Evolutionary conservation across 2,329 filamentous ascomycete species (phyloP).

Genomic region (Amphichorda felina): DNA sequence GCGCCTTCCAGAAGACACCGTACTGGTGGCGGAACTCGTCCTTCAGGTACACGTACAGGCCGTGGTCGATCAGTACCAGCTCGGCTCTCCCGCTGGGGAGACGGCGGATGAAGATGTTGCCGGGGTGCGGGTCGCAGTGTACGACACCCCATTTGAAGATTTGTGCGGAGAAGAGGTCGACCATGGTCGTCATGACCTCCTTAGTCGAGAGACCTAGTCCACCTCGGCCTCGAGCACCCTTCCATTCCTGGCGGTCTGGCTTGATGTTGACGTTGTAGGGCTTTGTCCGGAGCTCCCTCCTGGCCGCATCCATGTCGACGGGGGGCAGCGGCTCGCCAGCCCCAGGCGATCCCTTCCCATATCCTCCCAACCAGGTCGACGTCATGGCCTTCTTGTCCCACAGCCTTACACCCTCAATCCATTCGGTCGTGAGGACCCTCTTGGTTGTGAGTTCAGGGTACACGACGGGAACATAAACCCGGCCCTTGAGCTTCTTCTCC

Average conservation of each 20-base stretch:
- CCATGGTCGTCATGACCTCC: slow-evolving; percentile 92
- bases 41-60: slow-evolving; percentile 86
- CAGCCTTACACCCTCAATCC: slow-evolving; percentile 88
- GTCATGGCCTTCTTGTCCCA: slow-evolving; percentile 85
- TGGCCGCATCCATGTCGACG: slow-evolving; percentile 33
- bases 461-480: slow-evolving; percentile 81
- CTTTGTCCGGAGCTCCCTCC: slow-evolving; percentile 34
- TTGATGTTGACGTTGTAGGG: slow-evolving; percentile 53
- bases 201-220: slow-evolving; percentile 74
- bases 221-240: slow-evolving; percentile 57
- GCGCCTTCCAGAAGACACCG: slow-evolving; percentile 80
- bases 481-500: slow-evolving; percentile 63
- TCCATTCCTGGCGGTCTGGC: slow-evolving; percentile 70
- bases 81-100: slow-evolving; percentile 73
- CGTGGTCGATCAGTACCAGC: slow-evolving; percentile 93
- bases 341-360: slow-evolving; percentile 66
- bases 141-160: slow-evolving; percentile 96
- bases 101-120: slow-evolving; percentile 91
- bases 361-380: slow-evolving; percentile 65
- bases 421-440: slow-evolving; percentile 87
- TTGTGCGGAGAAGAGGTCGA: slow-evolving; percentile 92
- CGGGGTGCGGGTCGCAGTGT: slow-evolving; percentile 94
- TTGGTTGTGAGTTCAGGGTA: slow-evolving; percentile 73
- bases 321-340: slow-evolving; percentile 56
- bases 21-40: slow-evolving; percentile 79